Conservation (phyloP, 345 rosid species). For the Pelargonium nanum region DNA sequence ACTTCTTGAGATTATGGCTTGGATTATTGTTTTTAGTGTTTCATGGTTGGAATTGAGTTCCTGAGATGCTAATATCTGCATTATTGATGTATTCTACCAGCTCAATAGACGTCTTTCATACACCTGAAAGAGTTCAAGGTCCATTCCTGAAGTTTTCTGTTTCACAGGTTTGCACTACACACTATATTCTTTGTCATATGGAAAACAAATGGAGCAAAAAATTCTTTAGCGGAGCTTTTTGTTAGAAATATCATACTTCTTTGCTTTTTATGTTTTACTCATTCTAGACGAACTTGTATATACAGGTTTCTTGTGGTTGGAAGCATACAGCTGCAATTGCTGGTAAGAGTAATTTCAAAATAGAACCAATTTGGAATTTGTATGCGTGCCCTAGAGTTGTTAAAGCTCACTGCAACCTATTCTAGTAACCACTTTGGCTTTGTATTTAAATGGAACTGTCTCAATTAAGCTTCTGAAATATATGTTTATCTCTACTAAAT, state of each 20-base stretch:
- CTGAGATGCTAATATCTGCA: conserved; percentile 3
- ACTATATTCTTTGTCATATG: not conserved
- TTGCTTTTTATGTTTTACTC: not conserved
- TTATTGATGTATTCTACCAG: conserved; percentile 26
- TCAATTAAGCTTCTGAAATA: not conserved
- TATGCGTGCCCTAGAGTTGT: not conserved
- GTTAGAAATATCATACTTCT: too few relatives aligned
- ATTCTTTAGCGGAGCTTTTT: not conserved
- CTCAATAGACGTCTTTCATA: conserved; percentile 44
- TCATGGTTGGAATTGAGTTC: conserved; percentile 3
- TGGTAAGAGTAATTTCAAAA: conserved; percentile 30
- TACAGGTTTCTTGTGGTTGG: conserved; percentile 95
- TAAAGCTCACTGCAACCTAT: not conserved
- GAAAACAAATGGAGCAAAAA: not conserved
- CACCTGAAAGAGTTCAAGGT: conserved; percentile 70
- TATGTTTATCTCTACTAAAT: too few relatives aligned
- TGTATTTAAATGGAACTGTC: not conserved
- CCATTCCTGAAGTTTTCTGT: conserved; percentile 54
- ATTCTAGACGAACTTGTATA: not conserved
- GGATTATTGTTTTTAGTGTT: conserved; percentile 3
- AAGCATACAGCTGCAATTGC: conserved; percentile 94
- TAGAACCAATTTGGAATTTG: not conserved
- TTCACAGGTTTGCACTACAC: conserved; percentile 37
- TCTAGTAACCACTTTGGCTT: not conserved
- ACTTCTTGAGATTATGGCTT: not conserved